phyloP scores from a whole-genome alignment of 495 filamentous ascomycete species.

The Recurvomyces mirabilis region DNA sequence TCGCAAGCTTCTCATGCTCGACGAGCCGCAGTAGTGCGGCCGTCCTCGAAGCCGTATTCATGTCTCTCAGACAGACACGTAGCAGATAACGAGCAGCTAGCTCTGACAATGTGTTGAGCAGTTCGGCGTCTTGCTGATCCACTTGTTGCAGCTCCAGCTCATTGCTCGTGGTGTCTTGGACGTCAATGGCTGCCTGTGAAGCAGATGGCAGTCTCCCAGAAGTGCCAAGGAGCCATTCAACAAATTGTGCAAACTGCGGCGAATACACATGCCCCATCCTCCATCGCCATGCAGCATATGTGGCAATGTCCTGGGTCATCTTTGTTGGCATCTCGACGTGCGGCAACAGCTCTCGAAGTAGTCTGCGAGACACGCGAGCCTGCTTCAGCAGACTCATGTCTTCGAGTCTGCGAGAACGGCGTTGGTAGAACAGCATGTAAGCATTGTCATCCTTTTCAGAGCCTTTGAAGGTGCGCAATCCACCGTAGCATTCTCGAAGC shows the following conservation, averaged over 20 bases:
- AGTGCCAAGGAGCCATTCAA: too few relatives aligned
- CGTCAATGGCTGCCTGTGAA: too few relatives aligned
- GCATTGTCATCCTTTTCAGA: constrained; percentile 41
- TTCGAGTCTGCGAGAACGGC: constrained; percentile 53
- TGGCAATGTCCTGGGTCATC: constrained; percentile 63
- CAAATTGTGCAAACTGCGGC: constrained; percentile 57
- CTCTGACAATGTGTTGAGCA: too few relatives aligned
- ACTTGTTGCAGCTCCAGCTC: too few relatives aligned
- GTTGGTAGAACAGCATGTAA: constrained; percentile 97
- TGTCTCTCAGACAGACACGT: too few relatives aligned
- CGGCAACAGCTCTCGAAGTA: constrained; percentile 23
- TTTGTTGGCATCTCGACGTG: constrained; percentile 48
- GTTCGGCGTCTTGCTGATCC: too few relatives aligned
- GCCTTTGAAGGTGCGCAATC: constrained; percentile 37
- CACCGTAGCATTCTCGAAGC: constrained; percentile 69
- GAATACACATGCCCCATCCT: constrained; percentile 55
- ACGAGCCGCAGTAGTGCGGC: too few relatives aligned
- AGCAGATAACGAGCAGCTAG: too few relatives aligned
- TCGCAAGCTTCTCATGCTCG: too few relatives aligned
- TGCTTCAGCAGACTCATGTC: constrained; percentile 17
- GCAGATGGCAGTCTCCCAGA: too few relatives aligned
- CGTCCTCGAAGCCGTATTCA: too few relatives aligned
- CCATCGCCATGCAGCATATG: constrained; percentile 56
- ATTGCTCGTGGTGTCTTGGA: too few relatives aligned
- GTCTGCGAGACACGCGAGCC: not conserved